Conservation (phyloP, 495 filamentous ascomycete genomes). For the Tuber indicum region DNA sequence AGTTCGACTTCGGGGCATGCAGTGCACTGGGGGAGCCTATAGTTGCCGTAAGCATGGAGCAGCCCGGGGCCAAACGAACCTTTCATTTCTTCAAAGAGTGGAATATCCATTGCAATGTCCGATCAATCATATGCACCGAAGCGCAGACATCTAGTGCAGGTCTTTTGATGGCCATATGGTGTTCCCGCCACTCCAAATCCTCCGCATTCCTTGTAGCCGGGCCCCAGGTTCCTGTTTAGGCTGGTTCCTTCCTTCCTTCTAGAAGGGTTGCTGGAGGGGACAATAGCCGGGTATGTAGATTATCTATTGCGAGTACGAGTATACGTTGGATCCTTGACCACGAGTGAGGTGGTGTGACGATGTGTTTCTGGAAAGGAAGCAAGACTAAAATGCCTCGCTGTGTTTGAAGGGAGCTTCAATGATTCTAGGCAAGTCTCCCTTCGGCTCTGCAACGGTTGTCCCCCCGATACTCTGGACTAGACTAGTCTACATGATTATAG, state of each 20-base stretch:
- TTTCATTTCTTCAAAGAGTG: background rate
- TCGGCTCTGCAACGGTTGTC: background rate
- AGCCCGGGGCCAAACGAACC: background rate
- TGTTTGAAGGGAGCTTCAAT: background rate
- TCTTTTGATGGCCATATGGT: background rate
- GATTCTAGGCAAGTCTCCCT: background rate
- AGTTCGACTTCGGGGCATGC: background rate
- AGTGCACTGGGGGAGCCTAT: background rate
- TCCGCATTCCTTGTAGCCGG: background rate
- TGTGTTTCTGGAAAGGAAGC: background rate
- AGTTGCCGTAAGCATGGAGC: background rate
- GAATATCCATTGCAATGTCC: background rate
- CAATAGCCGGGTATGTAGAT: background rate
- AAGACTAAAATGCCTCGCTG: background rate
- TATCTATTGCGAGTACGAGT: background rate
- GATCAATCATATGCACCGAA: background rate
- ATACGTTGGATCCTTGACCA: background rate
- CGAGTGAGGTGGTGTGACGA: background rate
- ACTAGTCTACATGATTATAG: background rate
- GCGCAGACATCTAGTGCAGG: background rate
- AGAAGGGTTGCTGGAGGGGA: background rate
- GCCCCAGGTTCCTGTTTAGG: background rate
- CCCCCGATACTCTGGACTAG: background rate
- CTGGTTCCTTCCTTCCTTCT: background rate
- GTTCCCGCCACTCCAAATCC: background rate